Conservation (phyloP, 163 green algal genomes). For the Chloromonas sp. region DNA sequence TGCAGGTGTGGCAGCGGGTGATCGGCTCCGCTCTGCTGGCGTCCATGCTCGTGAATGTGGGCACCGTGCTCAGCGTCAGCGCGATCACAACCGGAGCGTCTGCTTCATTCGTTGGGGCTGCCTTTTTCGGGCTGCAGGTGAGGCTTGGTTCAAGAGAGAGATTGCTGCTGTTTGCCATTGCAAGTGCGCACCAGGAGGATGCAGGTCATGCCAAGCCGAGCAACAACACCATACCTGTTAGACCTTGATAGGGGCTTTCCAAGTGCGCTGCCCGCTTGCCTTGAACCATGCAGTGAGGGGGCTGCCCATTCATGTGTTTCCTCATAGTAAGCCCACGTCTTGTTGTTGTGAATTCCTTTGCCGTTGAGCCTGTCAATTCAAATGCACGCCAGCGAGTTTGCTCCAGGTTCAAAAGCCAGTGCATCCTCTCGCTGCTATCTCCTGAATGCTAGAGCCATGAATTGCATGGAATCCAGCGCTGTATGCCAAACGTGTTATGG, state of each 20-base stretch:
- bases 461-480: no score
- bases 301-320: no score
- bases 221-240: background rate
- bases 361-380: no score
- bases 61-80: constrained; percentile 77
- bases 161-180: background rate
- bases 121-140: constrained; percentile 39
- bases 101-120: constrained; percentile 67
- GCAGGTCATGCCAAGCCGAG: background rate
- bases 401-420: no score
- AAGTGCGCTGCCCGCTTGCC: background rate
- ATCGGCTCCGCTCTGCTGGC: constrained; percentile 69
- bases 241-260: background rate
- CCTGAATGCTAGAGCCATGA: no score
- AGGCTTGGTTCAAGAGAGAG: background rate
- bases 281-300: no score
- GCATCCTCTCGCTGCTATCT: no score
- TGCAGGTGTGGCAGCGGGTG: constrained; percentile 74
- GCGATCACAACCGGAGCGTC: constrained; percentile 54
- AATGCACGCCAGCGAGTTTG: no score
- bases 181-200: background rate
- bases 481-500: no score
- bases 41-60: constrained; percentile 85
- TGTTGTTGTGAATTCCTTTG: no score
- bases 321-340: no score